Base-by-base conservation (phyloP, 2,329 filamentous ascomycete species). In the Graphiopsis chlorocephala region DNA sequence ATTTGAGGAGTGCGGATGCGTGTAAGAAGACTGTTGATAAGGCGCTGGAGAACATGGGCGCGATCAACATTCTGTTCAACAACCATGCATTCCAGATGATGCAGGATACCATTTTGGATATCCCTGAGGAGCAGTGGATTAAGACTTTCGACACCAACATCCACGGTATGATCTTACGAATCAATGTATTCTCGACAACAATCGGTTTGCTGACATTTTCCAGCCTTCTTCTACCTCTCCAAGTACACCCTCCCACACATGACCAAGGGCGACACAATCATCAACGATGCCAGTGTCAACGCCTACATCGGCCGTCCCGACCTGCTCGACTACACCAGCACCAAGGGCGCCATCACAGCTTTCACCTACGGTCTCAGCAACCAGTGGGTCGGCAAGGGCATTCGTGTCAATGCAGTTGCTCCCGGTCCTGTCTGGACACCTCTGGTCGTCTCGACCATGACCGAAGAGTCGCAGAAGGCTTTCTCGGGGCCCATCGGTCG, bases 201-300 rank as follows among this genome's bases (percentile, higher is more conserved):
- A 45, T 4, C 38, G 12, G n/a, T 1, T 20, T 6, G 12, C n/a
- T 45, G 38, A 45, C 20, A 20, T 23, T 29, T n/a, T 20, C 20
- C 67, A 75, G 73, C 74, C 2, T 89, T 87, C 80, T 95, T 93
- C 82, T 94, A 88, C 79, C 82, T 94, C 38, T 84, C 90, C 66
- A 95, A 95, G 76, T 92, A 93, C 73, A 79, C 84, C 14, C 82
- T 95, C 12, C 87, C 87, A 0, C 89, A 93, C 77, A 90, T 95
- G 87, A 85, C 86, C 73, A 76, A 77, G n/a, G 91, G 92, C 38
- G 84, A 86, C 64, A 88, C 86, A 28, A 92, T 96, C 75, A 92
- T 96, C 83, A 95, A 94, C 81, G 93, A 92, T 74, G 88, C 90
- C 52, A 93, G 90, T 33, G 88, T 95, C 75, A 94, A 94, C 75